These are phyloP conservation scores for Arthroderma sp. DNA, from an alignment of 2,329 filamentous ascomycete genomes.

Conservation along the genomic window DNA sequence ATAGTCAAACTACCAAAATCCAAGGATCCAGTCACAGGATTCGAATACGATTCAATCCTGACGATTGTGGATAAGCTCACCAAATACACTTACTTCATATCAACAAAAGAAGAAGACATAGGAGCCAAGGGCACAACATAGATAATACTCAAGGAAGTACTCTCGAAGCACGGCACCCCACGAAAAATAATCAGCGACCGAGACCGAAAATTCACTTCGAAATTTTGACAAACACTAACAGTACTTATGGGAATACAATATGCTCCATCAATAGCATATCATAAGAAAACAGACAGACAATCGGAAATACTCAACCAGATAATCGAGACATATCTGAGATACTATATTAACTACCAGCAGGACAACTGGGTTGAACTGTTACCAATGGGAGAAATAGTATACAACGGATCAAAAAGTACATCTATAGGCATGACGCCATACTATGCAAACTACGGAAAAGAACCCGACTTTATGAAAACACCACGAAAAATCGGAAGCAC, in stretches of 20 bases:
- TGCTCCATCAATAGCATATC: constrained; percentile 15
- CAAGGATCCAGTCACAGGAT: neutral
- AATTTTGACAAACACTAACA: constrained; percentile 12
- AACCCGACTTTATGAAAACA: too few species aligned
- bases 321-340: neutral
- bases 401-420: neutral
- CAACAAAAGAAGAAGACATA: too few species aligned
- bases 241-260: constrained; percentile 10
- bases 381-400: neutral
- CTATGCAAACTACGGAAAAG: neutral
- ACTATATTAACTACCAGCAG: neutral
- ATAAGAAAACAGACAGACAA: constrained; percentile 17
- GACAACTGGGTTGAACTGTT: neutral
- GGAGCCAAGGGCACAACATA: too few species aligned
- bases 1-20: neutral
- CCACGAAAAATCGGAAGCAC: too few species aligned
- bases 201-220: constrained; percentile 9
- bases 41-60: neutral
- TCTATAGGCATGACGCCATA: neutral
- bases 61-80: neutral
- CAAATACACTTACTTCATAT: too few species aligned
- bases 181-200: neutral
- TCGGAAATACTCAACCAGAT: constrained; percentile 16
- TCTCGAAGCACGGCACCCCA: neutral
- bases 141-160: too few species aligned